phyloP scores from a whole-genome alignment of 805 yeast species.

The Hermanozyma aechmeae region DNA sequence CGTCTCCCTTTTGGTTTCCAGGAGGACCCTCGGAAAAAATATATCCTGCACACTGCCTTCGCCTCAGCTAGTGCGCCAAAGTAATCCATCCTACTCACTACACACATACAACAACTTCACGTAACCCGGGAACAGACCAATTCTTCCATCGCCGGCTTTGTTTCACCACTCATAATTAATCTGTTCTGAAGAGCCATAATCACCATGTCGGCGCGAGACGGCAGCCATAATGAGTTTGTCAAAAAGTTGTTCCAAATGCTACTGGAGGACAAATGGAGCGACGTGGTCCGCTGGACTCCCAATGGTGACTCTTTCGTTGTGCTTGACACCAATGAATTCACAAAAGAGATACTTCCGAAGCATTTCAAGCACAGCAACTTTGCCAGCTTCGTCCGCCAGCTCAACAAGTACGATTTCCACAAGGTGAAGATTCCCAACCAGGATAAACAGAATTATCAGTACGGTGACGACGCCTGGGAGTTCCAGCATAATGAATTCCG shows the following conservation, averaged over 20 bases:
- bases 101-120: too few relatives aligned
- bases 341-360: conserved; percentile 78
- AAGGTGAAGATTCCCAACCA: conserved; percentile 74
- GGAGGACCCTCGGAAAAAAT: too few relatives aligned
- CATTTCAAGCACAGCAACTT: conserved; percentile 94
- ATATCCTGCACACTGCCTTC: too few relatives aligned
- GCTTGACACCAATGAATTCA: conserved; percentile 81
- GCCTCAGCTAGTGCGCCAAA: too few relatives aligned
- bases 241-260: conserved; percentile 76
- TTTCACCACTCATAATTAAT: too few relatives aligned
- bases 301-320: conserved; percentile 85
- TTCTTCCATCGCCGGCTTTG: too few relatives aligned
- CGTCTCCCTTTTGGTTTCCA: too few relatives aligned
- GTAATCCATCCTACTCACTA: too few relatives aligned
- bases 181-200: too few relatives aligned
- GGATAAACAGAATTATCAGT: conserved; percentile 41
- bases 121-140: too few relatives aligned
- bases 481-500: conserved; percentile 86
- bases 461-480: conserved; percentile 86
- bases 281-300: conserved; percentile 78
- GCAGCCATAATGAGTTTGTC: conserved; percentile 56
- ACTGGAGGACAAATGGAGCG: conserved; percentile 66
- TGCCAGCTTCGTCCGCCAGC: conserved; percentile 89
- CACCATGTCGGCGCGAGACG: too few relatives aligned
- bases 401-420: conserved; percentile 96